A percentile compares a stretch with the other conserved stretches of the same genome.
Conservation (phyloP, 768 basidiomycete genomes). For the Termitomyces sp. region DNA sequence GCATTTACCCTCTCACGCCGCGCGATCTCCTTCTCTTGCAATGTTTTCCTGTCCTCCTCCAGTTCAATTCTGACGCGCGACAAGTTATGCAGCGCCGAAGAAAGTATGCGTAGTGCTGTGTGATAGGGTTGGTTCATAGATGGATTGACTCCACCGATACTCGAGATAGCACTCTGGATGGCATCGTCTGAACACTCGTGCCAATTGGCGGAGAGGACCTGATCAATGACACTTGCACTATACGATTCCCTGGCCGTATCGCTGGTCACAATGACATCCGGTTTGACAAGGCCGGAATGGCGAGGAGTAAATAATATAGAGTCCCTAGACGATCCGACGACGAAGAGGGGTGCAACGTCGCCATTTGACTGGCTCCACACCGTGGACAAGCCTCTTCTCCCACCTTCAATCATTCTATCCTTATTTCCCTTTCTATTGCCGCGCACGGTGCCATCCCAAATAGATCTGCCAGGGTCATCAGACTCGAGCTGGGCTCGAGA, state of each 20-base stretch:
- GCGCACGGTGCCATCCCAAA: conserved; percentile 50
- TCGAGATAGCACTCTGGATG: conserved; percentile 58
- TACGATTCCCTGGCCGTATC: conserved; percentile 30
- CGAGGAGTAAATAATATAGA: conserved; percentile 8
- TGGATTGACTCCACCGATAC: conserved; percentile 36
- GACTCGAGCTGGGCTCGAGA: conserved; percentile 57
- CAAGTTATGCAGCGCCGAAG: conserved; percentile 57
- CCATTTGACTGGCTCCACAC: conserved; percentile 31
- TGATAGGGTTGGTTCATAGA: conserved; percentile 54
- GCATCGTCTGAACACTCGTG: conserved; percentile 74
- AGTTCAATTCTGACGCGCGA: conserved; percentile 54
- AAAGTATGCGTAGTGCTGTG: conserved; percentile 61
- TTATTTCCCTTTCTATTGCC: conserved; percentile 42
- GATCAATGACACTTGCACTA: conserved; percentile 26
- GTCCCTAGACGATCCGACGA: conserved; percentile 35
- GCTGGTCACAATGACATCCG: conserved; percentile 27
- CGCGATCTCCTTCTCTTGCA: conserved; percentile 57
- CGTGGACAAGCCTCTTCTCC: conserved; percentile 23
- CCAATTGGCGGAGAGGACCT: conserved; percentile 67
- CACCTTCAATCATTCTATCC: conserved; percentile 16
- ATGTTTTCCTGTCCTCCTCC: conserved; percentile 45
- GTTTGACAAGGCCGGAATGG: conserved; percentile 14
- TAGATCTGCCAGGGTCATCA: conserved; percentile 24
- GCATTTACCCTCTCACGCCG: conserved; percentile 46
- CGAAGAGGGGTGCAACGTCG: conserved; percentile 31